Evolutionary conservation across 192 early-diverging fungal genomes (phyloP).

Genomic region (Physocladia obscura): DNA sequence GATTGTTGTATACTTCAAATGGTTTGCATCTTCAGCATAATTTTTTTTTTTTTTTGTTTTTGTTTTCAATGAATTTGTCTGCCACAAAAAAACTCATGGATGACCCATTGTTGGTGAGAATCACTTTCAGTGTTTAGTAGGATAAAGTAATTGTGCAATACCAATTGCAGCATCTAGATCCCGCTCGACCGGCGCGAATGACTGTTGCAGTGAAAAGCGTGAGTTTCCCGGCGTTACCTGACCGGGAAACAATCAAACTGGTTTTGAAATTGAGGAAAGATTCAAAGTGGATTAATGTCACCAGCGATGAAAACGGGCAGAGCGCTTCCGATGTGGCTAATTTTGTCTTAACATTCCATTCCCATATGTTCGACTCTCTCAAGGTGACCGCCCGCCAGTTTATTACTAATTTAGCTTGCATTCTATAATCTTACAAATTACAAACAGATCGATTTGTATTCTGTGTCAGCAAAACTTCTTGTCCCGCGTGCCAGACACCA

Average conservation of each 20-base stretch:
- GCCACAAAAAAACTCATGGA: no score
- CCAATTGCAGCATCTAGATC: no score
- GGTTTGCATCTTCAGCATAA: constrained; percentile 18
- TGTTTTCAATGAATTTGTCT: not conserved
- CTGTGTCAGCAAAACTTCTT: not conserved
- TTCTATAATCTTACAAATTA: not conserved
- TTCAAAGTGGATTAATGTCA: not conserved
- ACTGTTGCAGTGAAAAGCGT: not conserved
- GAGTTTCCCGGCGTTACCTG: not conserved
- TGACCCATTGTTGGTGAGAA: no score
- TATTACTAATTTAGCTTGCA: not conserved
- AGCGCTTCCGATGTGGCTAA: not conserved
- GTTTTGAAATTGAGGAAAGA: not conserved
- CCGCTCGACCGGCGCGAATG: constrained; percentile 1
- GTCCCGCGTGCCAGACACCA: constrained; percentile 6
- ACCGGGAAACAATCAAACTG: not conserved
- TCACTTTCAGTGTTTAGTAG: no score
- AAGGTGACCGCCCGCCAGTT: constrained; percentile 12
- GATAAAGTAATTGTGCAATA: no score
- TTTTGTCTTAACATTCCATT: constrained; percentile 26
- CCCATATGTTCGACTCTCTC: constrained; percentile 19
- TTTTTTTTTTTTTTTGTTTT: not conserved
- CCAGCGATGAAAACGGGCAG: not conserved
- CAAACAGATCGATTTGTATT: constrained; percentile 6
- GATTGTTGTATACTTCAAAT: constrained; percentile 80